Base-by-base conservation (phyloP, 371 early-diverging fungal genomes). In the Actinomortierella ambigua region DNA sequence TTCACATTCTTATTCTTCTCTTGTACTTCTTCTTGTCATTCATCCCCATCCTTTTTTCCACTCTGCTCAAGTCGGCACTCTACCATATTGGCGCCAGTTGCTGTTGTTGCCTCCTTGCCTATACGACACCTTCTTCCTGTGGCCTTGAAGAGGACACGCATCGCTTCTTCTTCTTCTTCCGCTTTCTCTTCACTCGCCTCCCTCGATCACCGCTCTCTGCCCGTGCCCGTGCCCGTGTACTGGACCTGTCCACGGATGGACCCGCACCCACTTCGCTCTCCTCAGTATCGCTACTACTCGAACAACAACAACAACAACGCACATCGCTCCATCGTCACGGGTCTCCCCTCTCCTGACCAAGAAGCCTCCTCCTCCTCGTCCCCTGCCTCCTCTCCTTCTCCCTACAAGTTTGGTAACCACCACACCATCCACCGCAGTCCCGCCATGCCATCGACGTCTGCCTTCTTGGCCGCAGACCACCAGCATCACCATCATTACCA, bases 221-320 rank as follows among this genome's bases (percentile, higher is more conserved):
- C 23, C n/a, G 14, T 17, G 42, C 54, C 2, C n/a, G n/a, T 40
- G 23, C n/a, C 55, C 24, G 54, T 28, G 6, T 27, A 44, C 22
- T 46, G 5, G 46, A 41, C 20, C 53, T 53, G 40, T 28, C 46
- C 5, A 18, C 55, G 34, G n/a, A 63, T 52, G 56, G 56, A 55
- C 46, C 57, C 57, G n/a, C 47, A 63, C 18, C 53, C 54, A 18
- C 17, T 47, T 18, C 42, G 53, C 22, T 48, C 43, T 26, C 3
- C 22, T 39, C 54, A 63, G 48, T 63, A 63, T 48, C 55, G 43
- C 17, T 44, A 7, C 34, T 11, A 34, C 46, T 46, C 20, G 46
- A 52, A 22, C n/a, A 15, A n/a, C 47, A 29, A 50, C 23, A 48
- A 49, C 44, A 20, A 20, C 29, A 26, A 17, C 1, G 8, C 39